These are phyloP conservation scores for Phytophthora crassamura DNA, from an alignment of 352 stramenopile genomes.

Conservation along the genomic window DNA sequence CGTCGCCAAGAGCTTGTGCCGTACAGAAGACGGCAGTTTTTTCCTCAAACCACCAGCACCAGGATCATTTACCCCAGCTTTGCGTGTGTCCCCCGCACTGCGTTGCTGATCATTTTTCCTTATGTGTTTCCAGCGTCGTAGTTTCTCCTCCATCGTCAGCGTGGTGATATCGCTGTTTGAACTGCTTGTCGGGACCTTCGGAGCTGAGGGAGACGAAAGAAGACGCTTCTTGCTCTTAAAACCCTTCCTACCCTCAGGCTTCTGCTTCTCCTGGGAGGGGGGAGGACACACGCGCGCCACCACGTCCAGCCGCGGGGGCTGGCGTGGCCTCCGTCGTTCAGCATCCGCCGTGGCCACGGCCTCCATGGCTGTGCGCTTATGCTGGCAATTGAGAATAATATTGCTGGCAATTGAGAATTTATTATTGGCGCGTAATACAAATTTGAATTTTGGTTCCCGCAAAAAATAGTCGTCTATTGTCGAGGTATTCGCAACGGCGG, in stretches of 20 bases:
- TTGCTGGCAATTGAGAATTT: too few species aligned
- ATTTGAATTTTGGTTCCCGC: slow-evolving; percentile 7
- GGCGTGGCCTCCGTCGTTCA: neutral
- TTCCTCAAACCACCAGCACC: slow-evolving; percentile 5
- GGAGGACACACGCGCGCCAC: slow-evolving; percentile 51
- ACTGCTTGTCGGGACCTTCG: too few species aligned
- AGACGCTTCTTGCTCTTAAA: too few species aligned
- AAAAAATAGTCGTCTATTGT: slow-evolving; percentile 39
- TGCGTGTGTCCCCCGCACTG: neutral
- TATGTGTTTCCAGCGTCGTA: slow-evolving; percentile 22
- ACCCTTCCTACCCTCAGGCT: neutral
- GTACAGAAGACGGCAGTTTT: neutral
- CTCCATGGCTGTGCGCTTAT: too few species aligned
- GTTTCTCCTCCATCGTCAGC: slow-evolving; percentile 31
- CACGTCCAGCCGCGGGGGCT: slow-evolving; percentile 41
- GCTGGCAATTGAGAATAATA: too few species aligned
- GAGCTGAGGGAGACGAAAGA: too few species aligned
- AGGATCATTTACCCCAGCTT: neutral
- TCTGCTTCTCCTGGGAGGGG: slow-evolving; percentile 34
- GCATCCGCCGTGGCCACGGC: too few species aligned
- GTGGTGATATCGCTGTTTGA: neutral
- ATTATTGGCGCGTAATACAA: slow-evolving; percentile 7
- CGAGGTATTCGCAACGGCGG: slow-evolving; percentile 36
- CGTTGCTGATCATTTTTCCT: slow-evolving; percentile 10
- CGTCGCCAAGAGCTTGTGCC: neutral